Evolutionary conservation across 768 basidiomycete species (phyloP).

Genomic region (Kwoniella bestiolae): DNA sequence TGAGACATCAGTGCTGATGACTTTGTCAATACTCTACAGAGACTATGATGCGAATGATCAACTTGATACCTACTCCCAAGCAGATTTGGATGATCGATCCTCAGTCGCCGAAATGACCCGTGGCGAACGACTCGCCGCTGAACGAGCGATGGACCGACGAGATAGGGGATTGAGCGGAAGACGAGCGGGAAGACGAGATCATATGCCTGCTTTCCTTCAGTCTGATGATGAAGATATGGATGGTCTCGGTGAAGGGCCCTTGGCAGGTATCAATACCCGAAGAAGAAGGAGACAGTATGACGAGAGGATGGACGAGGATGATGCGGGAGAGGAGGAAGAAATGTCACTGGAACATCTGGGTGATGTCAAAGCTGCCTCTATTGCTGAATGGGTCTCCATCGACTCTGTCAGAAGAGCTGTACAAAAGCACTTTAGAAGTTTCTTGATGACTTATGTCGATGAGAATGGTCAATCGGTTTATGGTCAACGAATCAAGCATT

Average conservation of each 20-base stretch:
- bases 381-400: constrained; percentile 95
- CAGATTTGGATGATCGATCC: constrained; percentile 74
- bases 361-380: constrained; percentile 96
- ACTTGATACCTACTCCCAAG: constrained; percentile 85
- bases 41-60: constrained; percentile 84
- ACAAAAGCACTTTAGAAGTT: constrained; percentile 88
- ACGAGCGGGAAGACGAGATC: constrained; percentile 76
- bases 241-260: constrained; percentile 67
- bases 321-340: constrained; percentile 75
- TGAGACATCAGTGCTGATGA: background rate
- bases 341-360: constrained; percentile 92
- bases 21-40: constrained; percentile 35
- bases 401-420: constrained; percentile 89
- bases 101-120: constrained; percentile 52
- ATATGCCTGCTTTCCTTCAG: constrained; percentile 84
- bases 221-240: constrained; percentile 76
- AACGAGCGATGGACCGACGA: constrained; percentile 82
- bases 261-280: constrained; percentile 72
- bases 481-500: constrained; percentile 85
- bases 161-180: constrained; percentile 77
- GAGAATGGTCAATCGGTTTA: constrained; percentile 90
- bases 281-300: constrained; percentile 91
- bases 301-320: constrained; percentile 85
- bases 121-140: constrained; percentile 68
- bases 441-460: constrained; percentile 94